These are phyloP conservation scores for Encephalitozoon cuniculi DNA, from an alignment of 371 early-diverging fungal genomes.

Conservation along the genomic window DNA sequence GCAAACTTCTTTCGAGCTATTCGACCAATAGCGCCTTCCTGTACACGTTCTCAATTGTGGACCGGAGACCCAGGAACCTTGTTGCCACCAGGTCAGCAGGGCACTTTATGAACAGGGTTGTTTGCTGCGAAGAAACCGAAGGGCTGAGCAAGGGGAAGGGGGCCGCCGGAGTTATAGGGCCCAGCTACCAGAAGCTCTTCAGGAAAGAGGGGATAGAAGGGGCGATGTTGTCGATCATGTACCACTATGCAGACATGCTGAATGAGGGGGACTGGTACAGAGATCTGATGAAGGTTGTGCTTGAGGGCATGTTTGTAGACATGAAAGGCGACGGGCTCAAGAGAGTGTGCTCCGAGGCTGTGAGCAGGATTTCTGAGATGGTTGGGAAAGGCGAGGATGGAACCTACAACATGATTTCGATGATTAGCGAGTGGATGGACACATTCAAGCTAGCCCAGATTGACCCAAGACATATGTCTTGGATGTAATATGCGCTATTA, in stretches of 20 bases:
- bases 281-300: background rate
- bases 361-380: background rate
- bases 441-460: background rate
- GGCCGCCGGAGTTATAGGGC: slow-evolving; percentile 41
- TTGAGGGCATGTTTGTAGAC: background rate
- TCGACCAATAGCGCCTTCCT: slow-evolving; percentile 31
- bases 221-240: slow-evolving; percentile 44
- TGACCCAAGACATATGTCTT: background rate
- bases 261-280: slow-evolving; percentile 24
- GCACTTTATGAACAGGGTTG: slow-evolving; percentile 26
- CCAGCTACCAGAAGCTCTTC: slow-evolving; percentile 47
- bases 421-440: slow-evolving; percentile 7
- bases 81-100: slow-evolving; percentile 25
- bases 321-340: background rate
- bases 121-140: slow-evolving; percentile 22
- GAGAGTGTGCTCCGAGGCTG: no score
- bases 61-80: slow-evolving; percentile 33
- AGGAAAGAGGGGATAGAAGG: slow-evolving; percentile 53
- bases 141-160: background rate
- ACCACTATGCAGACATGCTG: slow-evolving; percentile 25
- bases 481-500: background rate
- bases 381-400: background rate
- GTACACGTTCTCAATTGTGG: slow-evolving; percentile 41
- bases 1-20: slow-evolving; percentile 32
- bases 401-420: background rate